Evolutionary conservation across 768 basidiomycete genomes (phyloP).

Genomic region (Gloeostereum incarnatum): DNA sequence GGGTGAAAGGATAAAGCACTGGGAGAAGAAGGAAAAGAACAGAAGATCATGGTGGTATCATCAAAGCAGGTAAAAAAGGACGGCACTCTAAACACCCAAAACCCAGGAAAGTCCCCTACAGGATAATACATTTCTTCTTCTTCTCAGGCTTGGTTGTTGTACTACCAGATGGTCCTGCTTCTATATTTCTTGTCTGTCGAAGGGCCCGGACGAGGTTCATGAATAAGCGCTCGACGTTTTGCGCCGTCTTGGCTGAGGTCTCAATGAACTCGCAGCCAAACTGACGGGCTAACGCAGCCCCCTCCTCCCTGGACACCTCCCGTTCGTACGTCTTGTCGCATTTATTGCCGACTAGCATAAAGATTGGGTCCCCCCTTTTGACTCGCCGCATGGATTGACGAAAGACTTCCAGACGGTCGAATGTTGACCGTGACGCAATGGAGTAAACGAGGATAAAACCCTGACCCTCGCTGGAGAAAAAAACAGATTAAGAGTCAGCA

Average conservation of each 20-base stretch:
- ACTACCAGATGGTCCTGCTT: conserved; percentile 27
- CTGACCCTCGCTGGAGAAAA: conserved; percentile 72
- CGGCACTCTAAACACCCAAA: conserved; percentile 63
- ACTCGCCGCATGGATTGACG: conserved; percentile 85
- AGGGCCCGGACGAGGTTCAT: conserved; percentile 78
- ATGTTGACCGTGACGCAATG: conserved; percentile 88
- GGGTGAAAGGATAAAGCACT: conserved; percentile 16
- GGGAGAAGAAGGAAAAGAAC: conserved; percentile 21
- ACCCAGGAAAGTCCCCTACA: conserved; percentile 66
- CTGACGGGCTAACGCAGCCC: conserved; percentile 65
- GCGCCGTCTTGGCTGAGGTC: conserved; percentile 91
- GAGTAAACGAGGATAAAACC: conserved; percentile 98
- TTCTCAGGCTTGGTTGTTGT: conserved; percentile 35
- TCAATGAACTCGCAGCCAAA: conserved; percentile 94
- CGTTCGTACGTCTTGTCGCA: conserved; percentile 87
- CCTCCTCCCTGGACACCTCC: conserved; percentile 89
- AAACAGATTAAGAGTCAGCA: conserved; percentile 5
- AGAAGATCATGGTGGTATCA: conserved; percentile 61
- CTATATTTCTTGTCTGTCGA: conserved; percentile 61
- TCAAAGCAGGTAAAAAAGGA: conserved; percentile 66
- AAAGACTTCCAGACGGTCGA: conserved; percentile 84
- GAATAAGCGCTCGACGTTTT: conserved; percentile 89
- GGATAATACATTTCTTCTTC: conserved; percentile 62
- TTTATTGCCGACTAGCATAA: conserved; percentile 96
- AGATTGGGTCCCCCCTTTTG: conserved; percentile 76